These are phyloP conservation scores for Westerdykella ornata DNA, from an alignment of 2,329 filamentous ascomycete genomes.

Conservation along the genomic window DNA sequence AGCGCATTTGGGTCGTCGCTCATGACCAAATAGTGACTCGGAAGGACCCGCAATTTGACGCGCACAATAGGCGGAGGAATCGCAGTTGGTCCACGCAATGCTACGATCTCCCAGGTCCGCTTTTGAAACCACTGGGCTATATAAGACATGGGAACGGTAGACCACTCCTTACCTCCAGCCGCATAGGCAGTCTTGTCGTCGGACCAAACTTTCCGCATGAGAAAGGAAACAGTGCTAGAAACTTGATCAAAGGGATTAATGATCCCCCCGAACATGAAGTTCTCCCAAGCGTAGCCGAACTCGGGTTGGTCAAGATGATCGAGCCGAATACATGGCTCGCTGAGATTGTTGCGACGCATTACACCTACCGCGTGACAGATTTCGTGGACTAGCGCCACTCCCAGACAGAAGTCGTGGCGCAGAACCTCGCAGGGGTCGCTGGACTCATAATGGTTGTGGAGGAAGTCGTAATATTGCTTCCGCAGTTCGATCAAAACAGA, in stretches of 20 bases:
- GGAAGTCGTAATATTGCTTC: conserved; percentile 15
- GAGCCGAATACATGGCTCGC: conserved; percentile 21
- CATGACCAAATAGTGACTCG: no score
- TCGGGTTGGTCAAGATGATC: conserved; percentile 23
- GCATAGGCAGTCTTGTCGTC: conserved; percentile 6
- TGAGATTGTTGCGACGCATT: conserved; percentile 23
- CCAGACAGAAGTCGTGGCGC: conserved; percentile 33
- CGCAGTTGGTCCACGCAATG: conserved; percentile 15
- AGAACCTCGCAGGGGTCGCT: conserved; percentile 23
- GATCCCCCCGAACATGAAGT: conserved; percentile 31
- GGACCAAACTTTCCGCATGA: conserved; percentile 29
- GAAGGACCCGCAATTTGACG: conserved; percentile 14
- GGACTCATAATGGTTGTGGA: conserved; percentile 16
- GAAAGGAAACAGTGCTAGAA: conserved; percentile 12
- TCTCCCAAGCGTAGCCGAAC: conserved; percentile 34
- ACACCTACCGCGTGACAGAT: conserved; percentile 31
- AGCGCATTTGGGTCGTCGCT: no score
- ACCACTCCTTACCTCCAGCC: conserved; percentile 25
- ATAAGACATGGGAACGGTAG: conserved; percentile 29
- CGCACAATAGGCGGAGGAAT: conserved; percentile 16
- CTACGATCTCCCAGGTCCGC: conserved; percentile 26
- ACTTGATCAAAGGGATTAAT: conserved; percentile 26
- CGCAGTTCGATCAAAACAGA: conserved; percentile 21
- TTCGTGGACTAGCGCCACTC: conserved; percentile 29
- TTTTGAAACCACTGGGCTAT: conserved; percentile 33